Conservation (phyloP, 208 protist species). For the Entamoeba invadens region DNA sequence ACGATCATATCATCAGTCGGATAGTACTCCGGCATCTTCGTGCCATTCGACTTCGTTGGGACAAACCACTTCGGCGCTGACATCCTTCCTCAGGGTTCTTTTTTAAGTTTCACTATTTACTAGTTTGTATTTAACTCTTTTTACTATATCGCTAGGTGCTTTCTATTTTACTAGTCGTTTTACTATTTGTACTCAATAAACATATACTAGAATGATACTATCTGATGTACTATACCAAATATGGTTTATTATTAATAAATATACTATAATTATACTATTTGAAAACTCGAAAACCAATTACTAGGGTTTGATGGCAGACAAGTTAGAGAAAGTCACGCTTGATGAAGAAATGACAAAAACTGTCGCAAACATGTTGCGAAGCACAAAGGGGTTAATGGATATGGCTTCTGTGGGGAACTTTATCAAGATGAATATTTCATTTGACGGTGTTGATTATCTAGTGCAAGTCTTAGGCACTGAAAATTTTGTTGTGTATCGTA, state of each 20-base stretch:
- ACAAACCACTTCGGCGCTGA: neutral
- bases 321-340: neutral
- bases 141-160: too few species aligned
- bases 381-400: neutral
- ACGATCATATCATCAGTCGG: neutral
- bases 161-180: too few species aligned
- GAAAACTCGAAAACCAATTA: too few species aligned
- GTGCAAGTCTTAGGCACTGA: too few species aligned
- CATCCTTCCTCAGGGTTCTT: neutral
- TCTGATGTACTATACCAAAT: too few species aligned
- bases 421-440: neutral
- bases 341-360: neutral
- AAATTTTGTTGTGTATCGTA: too few species aligned
- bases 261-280: too few species aligned
- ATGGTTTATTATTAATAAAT: too few species aligned
- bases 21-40: neutral
- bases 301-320: neutral
- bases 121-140: neutral
- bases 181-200: too few species aligned
- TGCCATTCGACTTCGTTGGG: neutral
- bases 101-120: neutral
- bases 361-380: neutral
- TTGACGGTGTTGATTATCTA: too few species aligned
- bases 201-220: too few species aligned
- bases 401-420: neutral